Evolutionary conservation across 805 yeast genomes (phyloP).

Genomic region (Lipomyces starkeyi): DNA sequence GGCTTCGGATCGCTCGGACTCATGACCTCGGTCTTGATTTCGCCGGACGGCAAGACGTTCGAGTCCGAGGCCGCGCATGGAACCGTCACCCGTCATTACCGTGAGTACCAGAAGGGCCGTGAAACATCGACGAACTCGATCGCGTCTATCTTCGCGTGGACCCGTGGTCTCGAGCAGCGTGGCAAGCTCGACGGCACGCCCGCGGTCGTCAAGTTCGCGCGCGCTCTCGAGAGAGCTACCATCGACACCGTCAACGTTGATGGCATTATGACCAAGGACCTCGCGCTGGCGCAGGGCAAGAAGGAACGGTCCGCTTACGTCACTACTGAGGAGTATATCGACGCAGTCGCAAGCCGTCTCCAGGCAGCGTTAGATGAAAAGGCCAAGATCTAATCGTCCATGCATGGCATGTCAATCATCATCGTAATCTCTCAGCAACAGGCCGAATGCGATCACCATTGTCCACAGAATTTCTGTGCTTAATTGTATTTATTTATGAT

Average conservation of each 20-base stretch:
- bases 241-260: constrained; percentile 83
- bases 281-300: constrained; percentile 87
- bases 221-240: constrained; percentile 79
- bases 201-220: constrained; percentile 80
- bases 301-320: constrained; percentile 83
- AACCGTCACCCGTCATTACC: constrained; percentile 95
- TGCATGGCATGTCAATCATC: neutral
- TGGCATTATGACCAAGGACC: constrained; percentile 93
- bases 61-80: constrained; percentile 99
- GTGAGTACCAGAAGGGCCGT: constrained; percentile 95
- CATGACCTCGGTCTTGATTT: constrained; percentile 94
- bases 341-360: constrained; percentile 58
- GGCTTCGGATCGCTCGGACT: constrained; percentile 96
- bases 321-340: constrained; percentile 89
- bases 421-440: neutral
- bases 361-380: constrained; percentile 25
- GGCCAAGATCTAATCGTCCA: constrained; percentile 22
- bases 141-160: constrained; percentile 97
- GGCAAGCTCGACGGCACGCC: constrained; percentile 88
- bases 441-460: neutral
- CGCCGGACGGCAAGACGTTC: constrained; percentile 96
- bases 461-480: neutral
- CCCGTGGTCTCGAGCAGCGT: constrained; percentile 90
- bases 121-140: constrained; percentile 97
- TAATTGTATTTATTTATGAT: neutral